Conservation (phyloP, 352 stramenopile genomes). For the Phytophthora litchii region DNA sequence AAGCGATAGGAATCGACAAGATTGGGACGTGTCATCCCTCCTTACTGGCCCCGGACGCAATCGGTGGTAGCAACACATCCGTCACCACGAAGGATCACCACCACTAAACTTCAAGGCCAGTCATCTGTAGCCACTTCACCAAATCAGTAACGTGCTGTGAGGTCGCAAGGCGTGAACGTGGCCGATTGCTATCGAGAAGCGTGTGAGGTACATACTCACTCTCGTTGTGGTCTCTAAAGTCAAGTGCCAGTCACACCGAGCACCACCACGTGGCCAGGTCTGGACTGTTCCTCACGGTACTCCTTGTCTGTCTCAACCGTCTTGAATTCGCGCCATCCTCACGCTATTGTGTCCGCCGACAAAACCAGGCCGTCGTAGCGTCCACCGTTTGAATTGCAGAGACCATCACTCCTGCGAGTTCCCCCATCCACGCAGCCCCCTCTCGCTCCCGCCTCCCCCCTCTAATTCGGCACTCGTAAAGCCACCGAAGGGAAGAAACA, state of each 20-base stretch:
- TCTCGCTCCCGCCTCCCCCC: conserved; percentile 39
- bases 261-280: too few species aligned
- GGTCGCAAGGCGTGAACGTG: neutral
- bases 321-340: neutral
- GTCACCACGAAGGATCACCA: neutral
- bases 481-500: conserved; percentile 31
- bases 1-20: neutral
- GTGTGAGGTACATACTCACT: too few species aligned
- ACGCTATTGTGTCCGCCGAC: neutral
- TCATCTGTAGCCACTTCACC: conserved; percentile 11
- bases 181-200: neutral
- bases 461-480: conserved; percentile 42
- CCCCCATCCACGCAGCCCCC: conserved; percentile 28
- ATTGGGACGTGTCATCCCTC: neutral
- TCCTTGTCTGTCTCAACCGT: neutral
- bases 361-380: neutral
- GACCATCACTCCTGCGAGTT: conserved; percentile 24
- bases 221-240: too few species aligned
- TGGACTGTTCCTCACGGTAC: conserved; percentile 1
- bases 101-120: conserved; percentile 6
- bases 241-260: too few species aligned
- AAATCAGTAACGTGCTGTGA: neutral
- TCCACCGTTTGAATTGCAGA: conserved; percentile 17
- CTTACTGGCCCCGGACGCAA: neutral
- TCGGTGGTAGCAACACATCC: neutral